Evolutionary conservation across 768 basidiomycete genomes (phyloP).

Genomic region (Clathrus columnatus): DNA sequence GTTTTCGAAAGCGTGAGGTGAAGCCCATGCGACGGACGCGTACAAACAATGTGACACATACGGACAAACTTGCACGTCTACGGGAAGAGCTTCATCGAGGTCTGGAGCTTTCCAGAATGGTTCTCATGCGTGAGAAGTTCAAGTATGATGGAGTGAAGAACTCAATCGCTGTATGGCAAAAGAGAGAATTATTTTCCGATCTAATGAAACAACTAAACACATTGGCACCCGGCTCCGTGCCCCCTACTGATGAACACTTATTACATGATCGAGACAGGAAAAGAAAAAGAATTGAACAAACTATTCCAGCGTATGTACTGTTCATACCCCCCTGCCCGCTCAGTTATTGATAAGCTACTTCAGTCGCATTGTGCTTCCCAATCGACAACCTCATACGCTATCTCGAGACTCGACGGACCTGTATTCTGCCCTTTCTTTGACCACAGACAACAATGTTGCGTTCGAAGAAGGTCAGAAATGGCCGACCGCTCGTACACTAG

Average conservation of each 20-base stretch:
- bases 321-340: not conserved
- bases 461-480: slow-evolving; percentile 45
- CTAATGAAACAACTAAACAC: slow-evolving; percentile 47
- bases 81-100: slow-evolving; percentile 67
- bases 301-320: slow-evolving; percentile 20
- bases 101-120: slow-evolving; percentile 59
- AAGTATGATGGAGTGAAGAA: slow-evolving; percentile 61
- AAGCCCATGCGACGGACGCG: slow-evolving; percentile 93
- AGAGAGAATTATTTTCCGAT: slow-evolving; percentile 63
- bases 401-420: slow-evolving; percentile 33
- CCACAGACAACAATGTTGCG: slow-evolving; percentile 26
- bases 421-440: slow-evolving; percentile 32
- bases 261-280: slow-evolving; percentile 71
- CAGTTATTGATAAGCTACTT: not conserved
- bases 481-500: slow-evolving; percentile 56
- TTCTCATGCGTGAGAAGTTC: slow-evolving; percentile 62
- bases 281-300: slow-evolving; percentile 25
- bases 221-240: slow-evolving; percentile 50
- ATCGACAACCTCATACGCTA: slow-evolving; percentile 29
- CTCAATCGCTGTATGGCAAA: slow-evolving; percentile 67
- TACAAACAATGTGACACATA: slow-evolving; percentile 78
- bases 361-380: slow-evolving; percentile 12
- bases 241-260: slow-evolving; percentile 63
- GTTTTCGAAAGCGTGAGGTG: slow-evolving; percentile 91
- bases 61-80: slow-evolving; percentile 80